A percentile compares a stretch with the other conserved stretches of the same genome.
phyloP scores from a whole-genome alignment of 2,329 filamentous ascomycete species.

The Dissoconium aciculare region DNA sequence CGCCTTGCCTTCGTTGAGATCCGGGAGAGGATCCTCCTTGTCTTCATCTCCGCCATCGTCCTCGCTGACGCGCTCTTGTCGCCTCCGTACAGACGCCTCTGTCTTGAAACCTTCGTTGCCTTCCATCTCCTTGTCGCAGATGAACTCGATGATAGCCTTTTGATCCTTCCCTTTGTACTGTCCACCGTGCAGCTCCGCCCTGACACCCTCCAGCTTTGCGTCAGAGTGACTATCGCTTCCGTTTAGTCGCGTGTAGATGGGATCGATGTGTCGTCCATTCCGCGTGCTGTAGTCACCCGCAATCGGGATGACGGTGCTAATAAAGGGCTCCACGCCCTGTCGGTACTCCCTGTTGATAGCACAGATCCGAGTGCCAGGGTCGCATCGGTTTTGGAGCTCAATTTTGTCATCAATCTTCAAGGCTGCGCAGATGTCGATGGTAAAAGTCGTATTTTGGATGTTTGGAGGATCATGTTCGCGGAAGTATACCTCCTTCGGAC shows the following conservation, averaged over 20 bases:
- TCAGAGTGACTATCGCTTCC: slow-evolving; percentile 49
- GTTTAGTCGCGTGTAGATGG: slow-evolving; percentile 51
- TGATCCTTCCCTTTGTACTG: slow-evolving; percentile 44
- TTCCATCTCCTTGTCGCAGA: slow-evolving; percentile 58
- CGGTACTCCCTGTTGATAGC: slow-evolving; percentile 48
- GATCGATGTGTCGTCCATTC: slow-evolving; percentile 47
- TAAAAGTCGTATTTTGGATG: slow-evolving; percentile 63
- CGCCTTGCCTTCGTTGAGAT: slow-evolving; percentile 43
- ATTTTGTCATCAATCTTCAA: slow-evolving; percentile 40
- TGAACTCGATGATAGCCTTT: slow-evolving; percentile 67
- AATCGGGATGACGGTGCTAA: slow-evolving; percentile 52
- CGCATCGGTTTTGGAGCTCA: slow-evolving; percentile 41
- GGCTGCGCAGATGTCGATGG: slow-evolving; percentile 58
- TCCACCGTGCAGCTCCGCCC: slow-evolving; percentile 50
- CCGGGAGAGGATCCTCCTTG: slow-evolving; percentile 18
- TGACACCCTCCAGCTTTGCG: slow-evolving; percentile 54
- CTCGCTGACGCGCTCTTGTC: slow-evolving; percentile 38
- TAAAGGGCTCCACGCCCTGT: slow-evolving; percentile 26
- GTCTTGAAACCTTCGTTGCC: slow-evolving; percentile 58
- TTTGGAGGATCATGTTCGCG: slow-evolving; percentile 34
- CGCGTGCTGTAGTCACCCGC: slow-evolving; percentile 52
- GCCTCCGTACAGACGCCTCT: slow-evolving; percentile 40
- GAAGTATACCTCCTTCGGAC: slow-evolving; percentile 53
- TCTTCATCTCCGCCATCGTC: slow-evolving; percentile 23
- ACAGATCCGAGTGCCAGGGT: slow-evolving; percentile 60